Evolutionary conservation across 176 grass and related monocot genomes (phyloP).

Genomic region (Secale cereale): DNA sequence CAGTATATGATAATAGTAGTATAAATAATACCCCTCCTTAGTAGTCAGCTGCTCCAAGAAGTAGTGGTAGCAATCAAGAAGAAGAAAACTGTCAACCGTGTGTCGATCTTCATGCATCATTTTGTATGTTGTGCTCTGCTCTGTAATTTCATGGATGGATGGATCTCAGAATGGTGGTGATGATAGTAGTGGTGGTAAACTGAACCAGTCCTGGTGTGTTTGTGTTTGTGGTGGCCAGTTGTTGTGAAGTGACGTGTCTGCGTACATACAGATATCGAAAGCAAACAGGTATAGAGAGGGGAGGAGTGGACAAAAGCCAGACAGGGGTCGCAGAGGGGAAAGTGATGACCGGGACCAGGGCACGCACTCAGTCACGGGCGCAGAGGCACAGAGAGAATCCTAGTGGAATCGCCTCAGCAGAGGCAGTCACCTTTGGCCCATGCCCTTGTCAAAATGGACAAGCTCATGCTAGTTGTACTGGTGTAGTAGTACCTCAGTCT

Average conservation of each 20-base stretch:
- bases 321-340: conserved; percentile 22
- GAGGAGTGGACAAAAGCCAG: conserved; percentile 36
- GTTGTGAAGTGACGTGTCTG: conserved; percentile 34
- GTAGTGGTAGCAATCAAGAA: background rate
- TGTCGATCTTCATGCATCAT: background rate
- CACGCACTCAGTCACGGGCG: conserved; percentile 45
- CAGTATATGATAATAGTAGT: conserved; percentile 20
- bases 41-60: conserved; percentile 3
- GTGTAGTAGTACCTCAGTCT: too few relatives aligned
- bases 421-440: conserved; percentile 9
- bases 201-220: background rate
- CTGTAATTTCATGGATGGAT: background rate
- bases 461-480: conserved; percentile 12
- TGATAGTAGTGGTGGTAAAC: background rate
- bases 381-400: conserved; percentile 20
- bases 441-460: conserved; percentile 11
- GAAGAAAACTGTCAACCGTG: background rate
- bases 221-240: background rate
- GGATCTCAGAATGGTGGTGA: conserved; percentile 18
- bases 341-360: conserved; percentile 36
- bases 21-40: conserved; percentile 2
- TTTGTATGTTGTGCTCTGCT: conserved; percentile 8
- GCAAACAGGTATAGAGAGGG: conserved; percentile 26
- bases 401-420: conserved; percentile 41
- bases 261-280: conserved; percentile 54